Conservation (phyloP, 352 stramenopile species). For the Globisporangium irregulare region DNA sequence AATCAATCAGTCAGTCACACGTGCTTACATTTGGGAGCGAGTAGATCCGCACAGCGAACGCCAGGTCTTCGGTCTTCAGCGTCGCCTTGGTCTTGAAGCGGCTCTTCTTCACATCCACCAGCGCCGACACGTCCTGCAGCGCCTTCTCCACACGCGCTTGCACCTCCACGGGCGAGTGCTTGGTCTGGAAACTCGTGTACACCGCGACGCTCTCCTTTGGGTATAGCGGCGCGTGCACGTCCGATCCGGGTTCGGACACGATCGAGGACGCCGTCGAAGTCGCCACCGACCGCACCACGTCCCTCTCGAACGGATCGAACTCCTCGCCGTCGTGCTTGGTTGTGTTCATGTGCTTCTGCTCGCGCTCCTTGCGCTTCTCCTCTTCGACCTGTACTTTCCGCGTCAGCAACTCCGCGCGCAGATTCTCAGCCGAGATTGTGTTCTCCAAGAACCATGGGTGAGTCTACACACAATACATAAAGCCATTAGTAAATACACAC, state of each 20-base stretch:
- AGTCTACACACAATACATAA: slow-evolving; percentile 23
- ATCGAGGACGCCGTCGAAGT: slow-evolving; percentile 24
- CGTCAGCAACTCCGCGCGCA: slow-evolving; percentile 50
- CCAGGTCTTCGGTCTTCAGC: slow-evolving; percentile 54
- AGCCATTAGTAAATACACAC: neutral
- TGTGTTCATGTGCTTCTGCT: slow-evolving; percentile 19
- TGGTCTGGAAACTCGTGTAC: slow-evolving; percentile 78
- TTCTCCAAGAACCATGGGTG: slow-evolving; percentile 65
- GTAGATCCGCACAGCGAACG: slow-evolving; percentile 62
- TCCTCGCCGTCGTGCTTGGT: slow-evolving; percentile 55
- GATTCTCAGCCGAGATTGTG: slow-evolving; percentile 32
- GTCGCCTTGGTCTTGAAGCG: slow-evolving; percentile 76
- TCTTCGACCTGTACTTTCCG: slow-evolving; percentile 49
- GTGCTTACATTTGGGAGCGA: slow-evolving; percentile 66
- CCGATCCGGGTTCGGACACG: slow-evolving; percentile 32
- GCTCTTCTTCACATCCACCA: slow-evolving; percentile 48
- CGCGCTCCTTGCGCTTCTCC: slow-evolving; percentile 25
- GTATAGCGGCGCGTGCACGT: slow-evolving; percentile 47
- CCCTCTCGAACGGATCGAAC: slow-evolving; percentile 60
- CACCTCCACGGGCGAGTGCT: slow-evolving; percentile 38
- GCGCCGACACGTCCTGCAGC: slow-evolving; percentile 43
- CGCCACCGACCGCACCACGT: slow-evolving; percentile 41
- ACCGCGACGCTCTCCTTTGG: slow-evolving; percentile 55
- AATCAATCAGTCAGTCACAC: slow-evolving; percentile 21
- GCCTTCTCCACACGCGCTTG: slow-evolving; percentile 54